These are phyloP conservation scores for Globisporangium paroecandrum DNA, from an alignment of 352 stramenopile genomes.

Conservation along the genomic window DNA sequence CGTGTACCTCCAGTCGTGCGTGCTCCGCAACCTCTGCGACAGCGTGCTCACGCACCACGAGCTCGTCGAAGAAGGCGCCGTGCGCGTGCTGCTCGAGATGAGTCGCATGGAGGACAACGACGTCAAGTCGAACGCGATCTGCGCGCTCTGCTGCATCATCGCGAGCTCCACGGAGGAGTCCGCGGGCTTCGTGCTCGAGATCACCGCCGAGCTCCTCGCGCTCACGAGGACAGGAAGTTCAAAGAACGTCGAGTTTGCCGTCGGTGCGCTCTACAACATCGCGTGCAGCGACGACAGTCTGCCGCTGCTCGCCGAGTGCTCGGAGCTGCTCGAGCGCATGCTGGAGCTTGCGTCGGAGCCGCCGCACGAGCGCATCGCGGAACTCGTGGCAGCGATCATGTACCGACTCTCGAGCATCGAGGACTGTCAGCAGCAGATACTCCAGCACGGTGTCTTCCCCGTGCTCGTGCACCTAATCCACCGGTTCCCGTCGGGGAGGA, in stretches of 20 bases:
- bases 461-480: slow-evolving; percentile 53
- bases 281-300: slow-evolving; percentile 64
- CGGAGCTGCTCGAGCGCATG: slow-evolving; percentile 34
- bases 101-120: slow-evolving; percentile 39
- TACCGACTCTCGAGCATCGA: slow-evolving; percentile 41
- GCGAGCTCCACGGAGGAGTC: slow-evolving; percentile 57
- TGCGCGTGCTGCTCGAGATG: slow-evolving; percentile 64
- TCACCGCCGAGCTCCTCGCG: slow-evolving; percentile 50
- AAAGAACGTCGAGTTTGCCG: slow-evolving; percentile 47
- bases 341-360: slow-evolving; percentile 27
- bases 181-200: slow-evolving; percentile 43
- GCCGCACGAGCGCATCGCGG: slow-evolving; percentile 35
- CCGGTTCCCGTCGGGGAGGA: slow-evolving; percentile 31
- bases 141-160: slow-evolving; percentile 61
- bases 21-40: slow-evolving; percentile 70
- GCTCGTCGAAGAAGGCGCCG: slow-evolving; percentile 49
- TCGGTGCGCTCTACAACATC: slow-evolving; percentile 74
- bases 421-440: slow-evolving; percentile 22
- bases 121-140: slow-evolving; percentile 67
- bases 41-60: slow-evolving; percentile 74
- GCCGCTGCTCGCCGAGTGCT: slow-evolving; percentile 38
- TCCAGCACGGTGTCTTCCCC: slow-evolving; percentile 42
- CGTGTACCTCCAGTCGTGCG: slow-evolving; percentile 60
- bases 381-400: slow-evolving; percentile 52
- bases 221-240: slow-evolving; percentile 29